A percentile compares a stretch with the other conserved stretches of the same genome.
These are phyloP conservation scores for Apiotrichum akiyoshidainum DNA, from an alignment of 1,284 basidiomycete species.

Conservation along the genomic window DNA sequence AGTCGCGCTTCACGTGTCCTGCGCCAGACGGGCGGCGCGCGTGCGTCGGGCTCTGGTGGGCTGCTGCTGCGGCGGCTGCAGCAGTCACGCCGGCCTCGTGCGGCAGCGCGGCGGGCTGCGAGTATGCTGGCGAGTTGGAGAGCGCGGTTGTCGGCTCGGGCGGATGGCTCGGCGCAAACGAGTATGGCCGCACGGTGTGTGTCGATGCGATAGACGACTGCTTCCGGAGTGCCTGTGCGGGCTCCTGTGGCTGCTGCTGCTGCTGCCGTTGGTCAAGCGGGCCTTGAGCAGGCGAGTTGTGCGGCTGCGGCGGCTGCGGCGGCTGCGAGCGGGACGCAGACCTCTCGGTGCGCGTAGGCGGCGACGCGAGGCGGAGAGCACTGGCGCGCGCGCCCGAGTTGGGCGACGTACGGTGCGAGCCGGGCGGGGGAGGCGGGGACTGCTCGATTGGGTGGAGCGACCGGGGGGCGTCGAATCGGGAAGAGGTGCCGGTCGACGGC, in stretches of 20 bases:
- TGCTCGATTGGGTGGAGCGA: conserved; percentile 22
- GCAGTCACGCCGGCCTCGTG: neutral
- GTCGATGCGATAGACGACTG: conserved; percentile 11
- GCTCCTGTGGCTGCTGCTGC: neutral
- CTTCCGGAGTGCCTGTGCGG: conserved; percentile 7
- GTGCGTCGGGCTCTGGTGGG: neutral
- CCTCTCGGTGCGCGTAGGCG: neutral
- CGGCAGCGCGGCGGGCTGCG: neutral
- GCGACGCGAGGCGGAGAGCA: neutral
- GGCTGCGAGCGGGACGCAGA: neutral
- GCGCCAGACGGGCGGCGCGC: neutral
- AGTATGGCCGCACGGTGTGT: conserved; percentile 12
- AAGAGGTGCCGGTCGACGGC: neutral
- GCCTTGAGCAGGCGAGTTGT: neutral
- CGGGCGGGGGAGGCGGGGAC: conserved; percentile 12
- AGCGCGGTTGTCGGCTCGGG: conserved; percentile 20
- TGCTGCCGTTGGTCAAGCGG: neutral
- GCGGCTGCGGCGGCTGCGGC: neutral
- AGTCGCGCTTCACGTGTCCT: conserved; percentile 1
- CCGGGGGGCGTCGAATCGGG: conserved; percentile 7
- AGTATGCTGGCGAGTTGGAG: conserved; percentile 13
- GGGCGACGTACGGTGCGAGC: neutral
- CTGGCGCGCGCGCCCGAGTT: neutral
- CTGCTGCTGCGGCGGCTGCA: neutral
- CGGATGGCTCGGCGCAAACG: conserved; percentile 12